Evolutionary conservation across 371 early-diverging fungal genomes (phyloP), one percentile per base, ranked within the genome.

Genomic region (Mortierella sp.): DNA sequence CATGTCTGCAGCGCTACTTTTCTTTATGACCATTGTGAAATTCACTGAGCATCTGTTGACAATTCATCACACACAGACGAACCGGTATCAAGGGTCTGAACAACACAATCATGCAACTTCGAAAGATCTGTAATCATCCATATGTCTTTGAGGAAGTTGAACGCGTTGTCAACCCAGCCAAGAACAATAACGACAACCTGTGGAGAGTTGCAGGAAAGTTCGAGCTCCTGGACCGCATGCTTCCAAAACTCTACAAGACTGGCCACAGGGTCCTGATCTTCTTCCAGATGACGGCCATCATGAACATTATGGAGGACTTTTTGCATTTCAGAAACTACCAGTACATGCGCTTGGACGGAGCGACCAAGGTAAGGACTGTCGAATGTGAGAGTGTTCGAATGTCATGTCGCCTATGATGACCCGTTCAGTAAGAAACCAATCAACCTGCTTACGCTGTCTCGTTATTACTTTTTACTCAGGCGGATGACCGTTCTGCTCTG

Each of bases 121-220:
- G 99, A 47, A 99, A 99, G 81, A 95, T 99, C 57, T 99, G 99
- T 81, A 99, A 99, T 81, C 99, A 99, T 81, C 99, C 99, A 14
- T 99, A 93, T 80, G 95, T 99, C 5, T 98, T 97, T 81, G 91
- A 92, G 46, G 97, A 96, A 63, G 99, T 99, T 0, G 99, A 99
- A 77, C 82, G 85, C 19, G 79, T 84, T 17, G 83, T 95, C 57
- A 91, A 93, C 71, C 92, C 94, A 21, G 69, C 79, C 57, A 82
- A 84, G 45, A 54, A 63, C 17, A 82, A 80, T 64, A 86, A 88
- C 43, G 86, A 86, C n/a, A 54, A 81, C 16, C 81, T 94, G 21
- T 95, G 79, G 77, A 90, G 94, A 53, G 89, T 89, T 19, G 86
- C 96, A 0, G 99, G 99, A 59, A 99, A 99, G 83, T 97, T 99